phyloP scores from a whole-genome alignment of 2,329 filamentous ascomycete genomes.

The Aureobasidium mangrovei region DNA sequence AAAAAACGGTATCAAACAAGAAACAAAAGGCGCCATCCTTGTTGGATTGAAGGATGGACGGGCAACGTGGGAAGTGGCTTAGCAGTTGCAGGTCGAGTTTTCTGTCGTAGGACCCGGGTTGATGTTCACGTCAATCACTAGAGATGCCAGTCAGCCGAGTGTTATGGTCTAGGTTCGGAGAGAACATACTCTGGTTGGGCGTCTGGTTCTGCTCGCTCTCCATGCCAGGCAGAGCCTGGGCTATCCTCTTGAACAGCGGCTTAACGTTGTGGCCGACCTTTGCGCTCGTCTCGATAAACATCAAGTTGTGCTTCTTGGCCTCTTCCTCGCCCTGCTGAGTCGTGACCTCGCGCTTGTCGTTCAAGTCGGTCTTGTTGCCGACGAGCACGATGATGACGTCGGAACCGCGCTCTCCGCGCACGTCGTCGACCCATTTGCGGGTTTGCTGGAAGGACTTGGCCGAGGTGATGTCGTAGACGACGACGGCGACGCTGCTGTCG shows the following conservation, averaged over 20 bases:
- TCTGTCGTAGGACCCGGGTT: slow-evolving; percentile 14
- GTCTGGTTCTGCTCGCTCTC: slow-evolving; percentile 76
- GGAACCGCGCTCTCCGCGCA: slow-evolving; percentile 89
- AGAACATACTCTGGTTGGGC: slow-evolving; percentile 66
- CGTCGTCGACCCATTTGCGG: slow-evolving; percentile 98
- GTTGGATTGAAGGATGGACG: neutral
- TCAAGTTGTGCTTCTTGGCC: slow-evolving; percentile 92
- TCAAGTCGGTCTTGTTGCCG: slow-evolving; percentile 98
- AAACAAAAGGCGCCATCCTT: neutral
- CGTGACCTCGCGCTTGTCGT: slow-evolving; percentile 96
- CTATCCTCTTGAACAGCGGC: slow-evolving; percentile 93
- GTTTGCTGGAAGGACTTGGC: slow-evolving; percentile 98
- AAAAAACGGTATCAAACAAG: neutral
- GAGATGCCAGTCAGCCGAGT: neutral
- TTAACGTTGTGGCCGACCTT: slow-evolving; percentile 98
- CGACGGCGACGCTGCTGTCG: slow-evolving; percentile 93
- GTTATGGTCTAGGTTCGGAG: neutral
- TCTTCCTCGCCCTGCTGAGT: slow-evolving; percentile 95
- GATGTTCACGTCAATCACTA: slow-evolving; percentile 18
- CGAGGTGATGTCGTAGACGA: slow-evolving; percentile 96
- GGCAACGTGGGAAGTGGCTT: neutral
- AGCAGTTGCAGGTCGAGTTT: slow-evolving; percentile 16
- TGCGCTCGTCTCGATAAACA: slow-evolving; percentile 98
- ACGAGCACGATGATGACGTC: slow-evolving; percentile 98
- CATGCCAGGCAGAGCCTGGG: slow-evolving; percentile 95